Conservation (phyloP, 768 basidiomycete species). For the Cystofilobasidium ferigula region DNA sequence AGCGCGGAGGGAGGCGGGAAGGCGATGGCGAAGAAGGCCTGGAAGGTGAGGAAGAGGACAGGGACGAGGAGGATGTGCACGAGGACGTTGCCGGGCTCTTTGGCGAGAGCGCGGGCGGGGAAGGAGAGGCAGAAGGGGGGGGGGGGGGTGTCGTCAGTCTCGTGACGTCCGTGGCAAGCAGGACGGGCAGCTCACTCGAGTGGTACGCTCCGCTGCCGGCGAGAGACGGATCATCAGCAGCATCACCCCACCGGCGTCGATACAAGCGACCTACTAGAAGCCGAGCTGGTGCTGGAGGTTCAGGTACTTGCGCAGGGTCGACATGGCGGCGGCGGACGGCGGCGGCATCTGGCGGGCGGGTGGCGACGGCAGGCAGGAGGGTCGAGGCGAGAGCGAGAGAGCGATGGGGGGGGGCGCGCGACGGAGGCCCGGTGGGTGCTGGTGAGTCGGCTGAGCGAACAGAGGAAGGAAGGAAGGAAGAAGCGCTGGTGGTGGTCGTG, state of each 20-base stretch:
- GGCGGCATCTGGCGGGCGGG: no score
- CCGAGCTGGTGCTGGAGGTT: constrained; percentile 21
- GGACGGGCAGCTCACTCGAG: neutral
- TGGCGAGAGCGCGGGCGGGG: neutral
- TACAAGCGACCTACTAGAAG: constrained; percentile 12
- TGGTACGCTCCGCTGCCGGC: constrained; percentile 13
- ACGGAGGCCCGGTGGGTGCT: no score
- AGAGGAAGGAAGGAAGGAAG: no score
- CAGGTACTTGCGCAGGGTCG: constrained; percentile 1
- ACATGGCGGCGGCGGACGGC: neutral
- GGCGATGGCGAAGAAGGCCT: constrained; percentile 1
- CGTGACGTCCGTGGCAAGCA: neutral
- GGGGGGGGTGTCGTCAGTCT: neutral
- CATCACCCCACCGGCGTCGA: no score
- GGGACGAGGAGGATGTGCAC: constrained; percentile 25
- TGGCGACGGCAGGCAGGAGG: no score
- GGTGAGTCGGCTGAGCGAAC: no score
- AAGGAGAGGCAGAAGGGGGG: neutral
- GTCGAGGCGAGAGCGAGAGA: no score
- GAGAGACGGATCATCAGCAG: neutral
- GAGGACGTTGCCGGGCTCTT: constrained; percentile 19
- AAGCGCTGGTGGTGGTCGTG: no score
- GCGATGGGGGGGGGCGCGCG: no score
- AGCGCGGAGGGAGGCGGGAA: constrained; percentile 12
- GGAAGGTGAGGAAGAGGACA: constrained; percentile 14